phyloP scores from a whole-genome alignment of 768 basidiomycete genomes.

The Austroboletus eburneus region DNA sequence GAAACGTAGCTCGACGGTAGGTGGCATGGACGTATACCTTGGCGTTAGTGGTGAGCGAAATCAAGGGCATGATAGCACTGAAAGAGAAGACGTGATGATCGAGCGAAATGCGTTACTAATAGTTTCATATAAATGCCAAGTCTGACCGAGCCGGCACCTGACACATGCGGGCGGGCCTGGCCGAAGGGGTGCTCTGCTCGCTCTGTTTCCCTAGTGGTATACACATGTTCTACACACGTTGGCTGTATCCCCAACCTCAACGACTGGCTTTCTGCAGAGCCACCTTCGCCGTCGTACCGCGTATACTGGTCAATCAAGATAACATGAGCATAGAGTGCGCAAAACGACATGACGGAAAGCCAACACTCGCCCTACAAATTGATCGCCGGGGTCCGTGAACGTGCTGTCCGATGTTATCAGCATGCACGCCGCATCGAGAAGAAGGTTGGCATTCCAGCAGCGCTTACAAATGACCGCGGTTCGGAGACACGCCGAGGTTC shows the following conservation, averaged over 20 bases:
- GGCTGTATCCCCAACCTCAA: too few relatives aligned
- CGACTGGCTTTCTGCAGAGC: conserved; percentile 1
- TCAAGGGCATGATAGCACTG: conserved; percentile 34
- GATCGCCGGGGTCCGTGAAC: conserved; percentile 5
- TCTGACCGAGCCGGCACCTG: too few relatives aligned
- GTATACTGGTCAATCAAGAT: too few relatives aligned
- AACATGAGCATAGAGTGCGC: background rate
- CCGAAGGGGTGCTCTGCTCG: too few relatives aligned
- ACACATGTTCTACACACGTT: too few relatives aligned
- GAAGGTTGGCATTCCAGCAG: too few relatives aligned
- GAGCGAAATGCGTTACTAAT: too few relatives aligned
- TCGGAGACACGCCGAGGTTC: conserved; percentile 42
- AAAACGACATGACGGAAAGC: background rate
- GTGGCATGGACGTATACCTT: conserved; percentile 18
- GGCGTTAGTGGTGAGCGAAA: conserved; percentile 39
- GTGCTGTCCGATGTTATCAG: background rate
- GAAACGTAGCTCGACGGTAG: too few relatives aligned
- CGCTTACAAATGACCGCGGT: conserved; percentile 56
- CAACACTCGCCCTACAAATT: conserved; percentile 1
- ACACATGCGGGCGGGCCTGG: too few relatives aligned
- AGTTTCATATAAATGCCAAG: too few relatives aligned
- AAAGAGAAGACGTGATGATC: background rate
- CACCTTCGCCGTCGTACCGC: background rate
- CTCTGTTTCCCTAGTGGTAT: too few relatives aligned
- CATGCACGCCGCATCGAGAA: too few relatives aligned